Evolutionary conservation across 176 grass and related monocot genomes (phyloP).

Genomic region (Carex kokanica): DNA sequence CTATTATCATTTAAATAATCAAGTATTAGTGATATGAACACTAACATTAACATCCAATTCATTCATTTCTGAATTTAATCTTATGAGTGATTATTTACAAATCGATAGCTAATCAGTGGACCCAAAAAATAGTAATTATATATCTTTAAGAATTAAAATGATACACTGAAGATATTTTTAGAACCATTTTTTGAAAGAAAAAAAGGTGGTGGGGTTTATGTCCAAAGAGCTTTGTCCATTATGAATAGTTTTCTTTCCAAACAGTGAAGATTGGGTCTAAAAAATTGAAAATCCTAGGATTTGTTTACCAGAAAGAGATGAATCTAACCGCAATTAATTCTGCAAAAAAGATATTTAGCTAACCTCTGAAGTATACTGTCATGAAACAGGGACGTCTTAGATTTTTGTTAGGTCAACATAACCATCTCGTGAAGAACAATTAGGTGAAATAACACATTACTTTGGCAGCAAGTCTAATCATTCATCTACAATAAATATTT

Average conservation of each 20-base stretch:
- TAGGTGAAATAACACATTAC: conserved; percentile 10
- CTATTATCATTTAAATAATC: too few species aligned
- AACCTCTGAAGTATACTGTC: not conserved
- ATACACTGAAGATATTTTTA: too few species aligned
- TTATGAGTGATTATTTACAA: too few species aligned
- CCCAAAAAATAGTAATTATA: too few species aligned
- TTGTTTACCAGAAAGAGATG: not conserved
- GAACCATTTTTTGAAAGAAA: too few species aligned
- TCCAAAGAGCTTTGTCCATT: not conserved
- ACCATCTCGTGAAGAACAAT: not conserved
- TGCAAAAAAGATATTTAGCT: not conserved
- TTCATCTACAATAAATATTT: conserved; percentile 9
- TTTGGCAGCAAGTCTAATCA: conserved; percentile 25
- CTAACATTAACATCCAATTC: too few species aligned
- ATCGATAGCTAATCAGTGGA: too few species aligned
- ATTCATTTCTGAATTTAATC: too few species aligned
- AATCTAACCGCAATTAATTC: not conserved
- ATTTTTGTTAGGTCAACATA: conserved; percentile 27
- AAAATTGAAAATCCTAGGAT: not conserved
- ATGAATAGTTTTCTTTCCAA: not conserved
- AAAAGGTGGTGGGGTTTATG: too few species aligned
- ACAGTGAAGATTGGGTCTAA: not conserved
- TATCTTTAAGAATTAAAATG: too few species aligned
- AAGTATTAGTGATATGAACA: too few species aligned
- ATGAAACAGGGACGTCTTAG: conserved; percentile 6